These are phyloP conservation scores for Evernia prunastri DNA, from an alignment of 495 filamentous ascomycete genomes.

Conservation along the genomic window DNA sequence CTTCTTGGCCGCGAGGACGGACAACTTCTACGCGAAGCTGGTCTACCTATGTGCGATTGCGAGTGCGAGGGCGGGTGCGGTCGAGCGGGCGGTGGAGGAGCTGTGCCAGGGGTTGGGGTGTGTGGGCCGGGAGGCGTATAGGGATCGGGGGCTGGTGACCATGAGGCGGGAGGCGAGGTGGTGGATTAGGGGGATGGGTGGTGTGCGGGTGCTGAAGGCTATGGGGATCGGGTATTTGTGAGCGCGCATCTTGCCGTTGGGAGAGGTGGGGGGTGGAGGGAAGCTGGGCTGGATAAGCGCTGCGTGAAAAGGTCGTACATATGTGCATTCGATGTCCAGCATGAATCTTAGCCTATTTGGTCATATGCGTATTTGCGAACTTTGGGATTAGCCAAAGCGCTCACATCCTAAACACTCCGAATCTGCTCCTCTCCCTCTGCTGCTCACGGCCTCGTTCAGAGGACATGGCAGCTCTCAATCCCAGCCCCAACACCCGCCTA, in stretches of 20 bases:
- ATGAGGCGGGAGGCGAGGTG: background rate
- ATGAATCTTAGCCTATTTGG: no score
- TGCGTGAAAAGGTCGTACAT: background rate
- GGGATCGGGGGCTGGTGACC: background rate
- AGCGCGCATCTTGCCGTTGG: background rate
- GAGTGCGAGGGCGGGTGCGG: background rate
- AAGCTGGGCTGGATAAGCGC: background rate
- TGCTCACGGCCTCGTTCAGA: conserved; percentile 51
- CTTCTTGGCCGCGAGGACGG: no score
- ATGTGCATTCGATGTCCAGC: no score
- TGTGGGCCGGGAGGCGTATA: background rate
- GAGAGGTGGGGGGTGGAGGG: background rate
- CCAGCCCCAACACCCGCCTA: conserved; percentile 71
- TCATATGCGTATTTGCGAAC: background rate
- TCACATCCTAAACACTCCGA: conserved; percentile 96
- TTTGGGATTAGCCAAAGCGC: background rate
- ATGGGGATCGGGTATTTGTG: background rate
- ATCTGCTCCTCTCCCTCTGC: conserved; percentile 56
- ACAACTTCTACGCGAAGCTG: background rate
- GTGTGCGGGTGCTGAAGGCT: background rate
- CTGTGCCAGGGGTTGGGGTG: background rate
- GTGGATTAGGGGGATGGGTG: background rate
- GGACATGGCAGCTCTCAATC: conserved; percentile 69
- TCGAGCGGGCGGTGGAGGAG: background rate
- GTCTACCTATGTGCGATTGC: background rate